Evolutionary conservation across 116 monocot species (phyloP), one percentile per base, ranked within the genome.

Genomic region (Cymodocea nodosa): DNA sequence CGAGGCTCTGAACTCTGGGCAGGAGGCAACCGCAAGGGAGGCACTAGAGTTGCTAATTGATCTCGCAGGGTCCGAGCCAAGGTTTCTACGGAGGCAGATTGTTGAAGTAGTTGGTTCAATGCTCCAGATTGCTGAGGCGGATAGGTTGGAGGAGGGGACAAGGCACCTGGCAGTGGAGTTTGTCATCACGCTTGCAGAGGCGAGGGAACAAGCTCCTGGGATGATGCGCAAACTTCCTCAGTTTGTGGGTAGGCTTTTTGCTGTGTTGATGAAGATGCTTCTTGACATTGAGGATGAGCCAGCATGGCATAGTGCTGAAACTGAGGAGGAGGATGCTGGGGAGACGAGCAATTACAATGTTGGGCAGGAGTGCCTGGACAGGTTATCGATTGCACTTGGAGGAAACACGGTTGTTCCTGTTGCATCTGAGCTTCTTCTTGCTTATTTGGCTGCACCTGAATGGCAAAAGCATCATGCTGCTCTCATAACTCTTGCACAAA

Each of bases 401-500:
- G 98, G 92, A 11, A 98, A 89, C 58, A 89, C 92, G 0, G 81
- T 98, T 44, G 77, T 92, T 23, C 92, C 89, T 15, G 82, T 92
- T 40, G 98, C 86, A 5, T 84, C 82, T 2, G 92, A 89, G 69
- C 70, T 92, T 9, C 61, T 98, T 5, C 89, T 86, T 0, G 68
- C 69, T 0, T 92, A 77, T 66, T 68, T 92, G 6, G 67, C 84
- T 6, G 76, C 92, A 4, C 81, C 89, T 0, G 89, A 92, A 54
- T 98, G 98, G 92, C 80, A 92, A 79, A 98, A 92, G 54, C 92
- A 79, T 51, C 89, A 98, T 69, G 89, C 92, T 15, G 89, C 98
- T 2, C 75, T 92, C 53, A 84, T 92, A 50, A 81, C 92, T 4
- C 85, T 97, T 66, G 83, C 97, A 2, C 97, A 91, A 73, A 97